Base-by-base conservation (phyloP, 2,329 filamentous ascomycete genomes). In the Aurifilum marmelostoma region DNA sequence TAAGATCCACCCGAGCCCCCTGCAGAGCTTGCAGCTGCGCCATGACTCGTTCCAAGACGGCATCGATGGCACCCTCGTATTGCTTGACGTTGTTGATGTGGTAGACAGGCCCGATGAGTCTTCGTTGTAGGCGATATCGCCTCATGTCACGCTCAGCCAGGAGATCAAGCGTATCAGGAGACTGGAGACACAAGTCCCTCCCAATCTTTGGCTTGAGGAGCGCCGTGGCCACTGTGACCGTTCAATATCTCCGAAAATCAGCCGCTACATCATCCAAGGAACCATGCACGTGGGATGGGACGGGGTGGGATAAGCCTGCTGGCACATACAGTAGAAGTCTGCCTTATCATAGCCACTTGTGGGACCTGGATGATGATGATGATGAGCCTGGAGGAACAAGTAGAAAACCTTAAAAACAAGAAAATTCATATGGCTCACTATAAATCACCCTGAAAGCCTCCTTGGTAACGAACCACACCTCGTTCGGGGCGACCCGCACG, bases 401-500 rank as follows among this genome's bases (percentile, higher is more conserved):
- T 11, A 21, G 18, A 18, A 27, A 21, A 21, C n/a, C n/a, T n/a
- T n/a, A n/a, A n/a, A n/a, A n/a, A n/a, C n/a, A 1, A 37, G 29
- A 24, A 34, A 21, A 16, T n/a, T 2, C 43, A 39, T 18, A 63
- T 7, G 18, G 73, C 80, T 24, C 70, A 84, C 84, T 77, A 74
- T 87, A 87, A 9, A 86, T 84, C 1, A 76, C 72, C 67, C 80
- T 80, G 69, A 83, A 85, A 0, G 82, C 85, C 62, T 85, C 83
- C 29, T 75, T 78, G 2, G 80, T 83, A 68, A 83, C 76, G 37
- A 87, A 83, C 82, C 85, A 87, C 7, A 88, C 79, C 73, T 87
- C 85, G 43, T 85, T 80, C 0, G 86, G 85, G 0, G 83, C 83
- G 9, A 88, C 81, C 0, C 86, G 80, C n/a, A 88, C 86, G 2